Conservation (phyloP, 1,284 basidiomycete genomes). For the Hemileia vastatrix region DNA sequence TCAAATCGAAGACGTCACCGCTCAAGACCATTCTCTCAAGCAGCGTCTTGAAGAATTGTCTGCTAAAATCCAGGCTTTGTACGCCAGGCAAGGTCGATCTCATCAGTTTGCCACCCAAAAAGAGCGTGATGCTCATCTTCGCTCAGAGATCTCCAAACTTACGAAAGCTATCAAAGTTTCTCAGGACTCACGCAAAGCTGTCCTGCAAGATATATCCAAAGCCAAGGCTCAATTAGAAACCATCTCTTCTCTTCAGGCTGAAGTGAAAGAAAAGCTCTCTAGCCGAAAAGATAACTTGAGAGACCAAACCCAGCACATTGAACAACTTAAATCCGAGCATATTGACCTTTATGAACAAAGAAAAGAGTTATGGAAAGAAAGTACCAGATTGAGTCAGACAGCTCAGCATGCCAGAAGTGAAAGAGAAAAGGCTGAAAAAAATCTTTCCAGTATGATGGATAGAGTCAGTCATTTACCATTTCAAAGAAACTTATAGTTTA, state of each 20-base stretch:
- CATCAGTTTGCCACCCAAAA: slow-evolving; percentile 71
- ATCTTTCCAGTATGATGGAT: slow-evolving; percentile 84
- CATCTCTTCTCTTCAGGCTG: background rate
- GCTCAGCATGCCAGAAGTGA: slow-evolving; percentile 68
- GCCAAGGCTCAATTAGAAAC: background rate
- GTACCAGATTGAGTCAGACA: slow-evolving; percentile 71
- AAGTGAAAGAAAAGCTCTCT: slow-evolving; percentile 9
- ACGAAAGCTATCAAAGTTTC: slow-evolving; percentile 51
- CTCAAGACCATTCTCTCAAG: slow-evolving; percentile 32
- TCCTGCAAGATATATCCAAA: slow-evolving; percentile 12
- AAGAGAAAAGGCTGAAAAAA: slow-evolving; percentile 66
- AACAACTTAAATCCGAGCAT: slow-evolving; percentile 8
- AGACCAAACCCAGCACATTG: background rate
- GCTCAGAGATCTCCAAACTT: slow-evolving; percentile 62
- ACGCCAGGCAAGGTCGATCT: slow-evolving; percentile 76
- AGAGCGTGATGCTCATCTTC: slow-evolving; percentile 70
- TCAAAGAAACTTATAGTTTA: background rate
- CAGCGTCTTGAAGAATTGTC: slow-evolving; percentile 58
- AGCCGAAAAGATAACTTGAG: slow-evolving; percentile 15
- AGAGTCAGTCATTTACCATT: slow-evolving; percentile 52
- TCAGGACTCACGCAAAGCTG: background rate
- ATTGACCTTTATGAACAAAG: background rate
- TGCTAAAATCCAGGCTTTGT: slow-evolving; percentile 61
- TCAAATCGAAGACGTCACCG: slow-evolving; percentile 11
- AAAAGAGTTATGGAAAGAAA: slow-evolving; percentile 83